phyloP scores from a whole-genome alignment of 345 rosid species.

The Arabis hirsuta region DNA sequence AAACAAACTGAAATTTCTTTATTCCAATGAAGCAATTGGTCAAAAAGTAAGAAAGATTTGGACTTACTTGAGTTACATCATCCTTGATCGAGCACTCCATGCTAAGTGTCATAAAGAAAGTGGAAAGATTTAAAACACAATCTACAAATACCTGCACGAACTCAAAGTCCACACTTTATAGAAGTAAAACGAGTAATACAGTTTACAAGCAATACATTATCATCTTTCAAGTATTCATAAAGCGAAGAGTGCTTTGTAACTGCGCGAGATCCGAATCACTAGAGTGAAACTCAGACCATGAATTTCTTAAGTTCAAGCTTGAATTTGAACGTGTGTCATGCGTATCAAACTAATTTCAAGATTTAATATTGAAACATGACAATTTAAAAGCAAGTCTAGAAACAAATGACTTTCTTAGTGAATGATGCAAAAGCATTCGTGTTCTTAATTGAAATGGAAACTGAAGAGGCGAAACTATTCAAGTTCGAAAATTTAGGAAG shows the following conservation, averaged over 20 bases:
- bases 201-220: background rate
- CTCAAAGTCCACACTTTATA: background rate
- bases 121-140: background rate
- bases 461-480: background rate
- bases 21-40: background rate
- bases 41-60: background rate
- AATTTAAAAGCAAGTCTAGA: background rate
- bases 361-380: background rate
- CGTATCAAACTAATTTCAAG: constrained; percentile 3
- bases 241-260: constrained; percentile 2
- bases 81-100: constrained; percentile 55
- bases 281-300: background rate
- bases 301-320: background rate
- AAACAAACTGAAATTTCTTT: background rate
- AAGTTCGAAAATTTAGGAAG: constrained; percentile 10
- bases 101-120: constrained; percentile 10
- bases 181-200: background rate
- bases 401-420: constrained; percentile 6
- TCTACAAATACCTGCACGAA: background rate
- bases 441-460: constrained; percentile 30
- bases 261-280: background rate
- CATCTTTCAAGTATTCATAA: background rate
- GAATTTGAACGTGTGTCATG: too few species aligned
- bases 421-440: background rate
- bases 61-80: constrained; percentile 60